Base-by-base conservation (phyloP, 257 asterid species). In the Echites panduratus region DNA sequence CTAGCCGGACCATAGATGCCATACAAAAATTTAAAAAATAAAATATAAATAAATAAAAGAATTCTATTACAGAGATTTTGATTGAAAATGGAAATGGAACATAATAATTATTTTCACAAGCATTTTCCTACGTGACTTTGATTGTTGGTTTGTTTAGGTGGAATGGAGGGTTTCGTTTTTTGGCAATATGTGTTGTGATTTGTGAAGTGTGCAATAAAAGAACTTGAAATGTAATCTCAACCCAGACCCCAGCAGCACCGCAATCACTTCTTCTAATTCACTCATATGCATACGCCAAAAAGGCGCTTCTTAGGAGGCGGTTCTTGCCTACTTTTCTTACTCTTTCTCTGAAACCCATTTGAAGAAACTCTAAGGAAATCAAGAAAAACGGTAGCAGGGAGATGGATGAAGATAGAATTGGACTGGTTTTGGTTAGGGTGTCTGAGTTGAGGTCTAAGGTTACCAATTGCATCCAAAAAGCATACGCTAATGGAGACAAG, bases 331-430 rank as follows among this genome's bases (percentile, higher is more conserved):
- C 56, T 63, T 27, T 62, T 64, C 8, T 32, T 29, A 63, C 69
- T 35, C 73, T 47, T 22, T 29, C 44, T 45, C 41, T 27, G 66
- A 14, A 47, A 50, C 24, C 66, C 68, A 41, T 45, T 32, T 6
- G 4, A 17, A 47, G 10, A 48, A n/a, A 69, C 57, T 35, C 70
- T 11, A 1, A 0, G 2, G 3, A 70, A 43, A 40, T 8, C 44
- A 35, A 53, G 44, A 59, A 71, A 24, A 71, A 38, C 63, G 20
- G 40, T 40, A 58, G 72, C 7, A 57, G 22, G 44, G 54, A 38
- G 14, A 85, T 85, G 89, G 89, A 85, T 17, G 85, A 73, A 73
- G 89, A 80, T 20, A 80, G 77, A 76, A 76, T 85, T 73, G 86
- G 81, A 12, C 52, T 85, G 77, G 86, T 85, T 17, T 63, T 80